Percentiles rank a stretch among this genome's conserved stretches.
These are phyloP conservation scores for Ophiostoma montium DNA, from an alignment of 2,329 filamentous ascomycete species.

Conservation along the genomic window DNA sequence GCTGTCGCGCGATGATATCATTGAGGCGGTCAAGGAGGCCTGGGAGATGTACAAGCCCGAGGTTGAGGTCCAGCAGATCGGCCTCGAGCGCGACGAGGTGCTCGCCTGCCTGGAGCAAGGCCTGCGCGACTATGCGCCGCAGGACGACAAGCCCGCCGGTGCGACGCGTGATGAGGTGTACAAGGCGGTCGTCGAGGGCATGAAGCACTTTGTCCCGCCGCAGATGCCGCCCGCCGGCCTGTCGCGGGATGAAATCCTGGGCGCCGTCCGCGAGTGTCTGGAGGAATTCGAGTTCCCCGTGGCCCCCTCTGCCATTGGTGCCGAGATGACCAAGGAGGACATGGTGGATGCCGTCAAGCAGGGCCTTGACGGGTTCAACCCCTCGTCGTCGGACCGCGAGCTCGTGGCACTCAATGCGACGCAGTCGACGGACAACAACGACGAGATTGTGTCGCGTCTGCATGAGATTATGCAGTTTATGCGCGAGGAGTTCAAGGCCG, in stretches of 20 bases:
- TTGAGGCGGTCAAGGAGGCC: constrained; percentile 75
- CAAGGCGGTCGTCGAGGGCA: constrained; percentile 68
- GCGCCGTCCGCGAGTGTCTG: constrained; percentile 72
- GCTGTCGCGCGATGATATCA: constrained; percentile 68
- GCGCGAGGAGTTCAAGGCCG: constrained; percentile 42
- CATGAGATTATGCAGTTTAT: constrained; percentile 52
- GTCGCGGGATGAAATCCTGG: constrained; percentile 70
- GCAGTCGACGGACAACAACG: constrained; percentile 23
- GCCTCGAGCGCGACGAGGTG: constrained; percentile 80
- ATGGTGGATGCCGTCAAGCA: constrained; percentile 50
- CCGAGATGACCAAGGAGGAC: constrained; percentile 45
- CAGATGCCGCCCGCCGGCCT: constrained; percentile 48
- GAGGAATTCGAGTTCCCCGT: constrained; percentile 70
- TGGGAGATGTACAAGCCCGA: constrained; percentile 94
- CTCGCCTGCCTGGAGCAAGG: constrained; percentile 77
- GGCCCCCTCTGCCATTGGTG: constrained; percentile 38
- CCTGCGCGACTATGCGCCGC: constrained; percentile 56
- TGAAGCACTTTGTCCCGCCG: constrained; percentile 68
- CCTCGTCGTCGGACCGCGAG: constrained; percentile 15
- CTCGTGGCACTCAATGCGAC: constrained; percentile 23
- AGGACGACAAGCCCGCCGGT: constrained; percentile 36
- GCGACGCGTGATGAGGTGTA: constrained; percentile 76
- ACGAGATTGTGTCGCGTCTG: constrained; percentile 40
- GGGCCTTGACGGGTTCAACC: constrained; percentile 37
- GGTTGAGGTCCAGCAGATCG: constrained; percentile 79